Base-by-base conservation (phyloP, 441 rosid genomes). In the Jatropha podagrica region DNA sequence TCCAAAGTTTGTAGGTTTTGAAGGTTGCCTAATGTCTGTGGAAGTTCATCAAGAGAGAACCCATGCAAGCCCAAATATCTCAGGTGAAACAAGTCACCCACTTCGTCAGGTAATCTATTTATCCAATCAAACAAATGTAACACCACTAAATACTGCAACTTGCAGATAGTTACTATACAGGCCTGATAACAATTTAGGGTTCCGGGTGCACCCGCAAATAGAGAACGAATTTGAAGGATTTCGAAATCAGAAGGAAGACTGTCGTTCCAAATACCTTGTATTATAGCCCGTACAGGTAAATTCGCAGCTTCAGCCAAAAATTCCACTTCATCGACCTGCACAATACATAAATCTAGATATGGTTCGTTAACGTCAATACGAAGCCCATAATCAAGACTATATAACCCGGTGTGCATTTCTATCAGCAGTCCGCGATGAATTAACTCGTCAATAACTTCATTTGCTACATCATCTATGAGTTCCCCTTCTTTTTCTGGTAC, bases 1-100 rank as follows among this genome's bases (percentile, higher is more conserved):
- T 78, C 74, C 70, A 78, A 32, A 51, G 81, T 74, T 63, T 64
- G 77, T 12, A 78, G 65, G 0, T 69, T 46, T 40, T 69, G 77
- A 69, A 78, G 81, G 62, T 69, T 69, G 44, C 54, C 37, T 26
- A 78, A 27, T 17, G 67, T 69, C 40, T 1, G 46, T 2, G 81
- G 81, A 55, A 79, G 72, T 65, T 69, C 68, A 37, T 74, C 27
- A 1, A 79, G 41, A 44, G 18, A 1, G 7, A 75, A 63, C 5
- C 12, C 9, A 48, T 0, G 2, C 72, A 79, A 37, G 14, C 72
- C 70, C 13, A 79, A 69, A 71, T 79, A 79, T 37, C 38, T 71
- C 12, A 79, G 75, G 41, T 56, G 61, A 74, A 46, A 12, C 63
- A 74, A 15, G 44, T 48, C 68, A 37, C 71, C 72, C 0, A 74